These are phyloP conservation scores for Phytophthora sp. DNA, from an alignment of 352 stramenopile species.

Conservation along the genomic window DNA sequence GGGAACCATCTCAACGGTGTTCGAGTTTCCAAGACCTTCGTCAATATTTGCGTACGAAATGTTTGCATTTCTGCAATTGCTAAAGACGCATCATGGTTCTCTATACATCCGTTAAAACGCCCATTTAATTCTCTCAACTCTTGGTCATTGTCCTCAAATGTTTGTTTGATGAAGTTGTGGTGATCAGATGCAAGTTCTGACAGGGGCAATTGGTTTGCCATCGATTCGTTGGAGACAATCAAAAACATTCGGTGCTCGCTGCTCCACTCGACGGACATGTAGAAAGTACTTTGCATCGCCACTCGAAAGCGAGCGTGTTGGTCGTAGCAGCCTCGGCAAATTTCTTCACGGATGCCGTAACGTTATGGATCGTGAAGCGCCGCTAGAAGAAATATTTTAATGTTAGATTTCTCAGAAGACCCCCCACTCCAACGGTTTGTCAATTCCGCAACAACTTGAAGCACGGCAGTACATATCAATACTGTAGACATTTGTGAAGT, in stretches of 20 bases:
- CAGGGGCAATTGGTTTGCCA: conserved; percentile 8
- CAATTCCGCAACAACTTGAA: no score
- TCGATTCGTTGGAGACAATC: conserved; percentile 11
- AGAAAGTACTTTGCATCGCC: no score
- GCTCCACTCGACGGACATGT: no score
- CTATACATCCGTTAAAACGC: conserved; percentile 7
- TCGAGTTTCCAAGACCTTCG: conserved; percentile 9
- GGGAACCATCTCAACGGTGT: conserved; percentile 22
- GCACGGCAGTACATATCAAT: no score
- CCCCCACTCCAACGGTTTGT: no score
- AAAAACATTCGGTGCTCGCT: conserved; percentile 12
- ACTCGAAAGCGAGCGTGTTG: no score
- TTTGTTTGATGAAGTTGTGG: neutral
- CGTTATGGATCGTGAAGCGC: no score
- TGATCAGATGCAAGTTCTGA: neutral
- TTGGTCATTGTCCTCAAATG: conserved; percentile 12
- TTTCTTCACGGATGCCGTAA: no score
- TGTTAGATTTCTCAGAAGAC: no score
- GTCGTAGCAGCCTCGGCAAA: no score
- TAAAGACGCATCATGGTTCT: neutral
- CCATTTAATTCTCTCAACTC: conserved; percentile 5
- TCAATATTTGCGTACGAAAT: conserved; percentile 18
- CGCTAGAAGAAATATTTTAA: no score
- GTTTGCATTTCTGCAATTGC: conserved; percentile 16
- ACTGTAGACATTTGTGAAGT: no score